Percentiles rank a stretch among this genome's conserved stretches.
phyloP scores from a whole-genome alignment of 495 filamentous ascomycete genomes.

The Hypoxylon crocopeplum region DNA sequence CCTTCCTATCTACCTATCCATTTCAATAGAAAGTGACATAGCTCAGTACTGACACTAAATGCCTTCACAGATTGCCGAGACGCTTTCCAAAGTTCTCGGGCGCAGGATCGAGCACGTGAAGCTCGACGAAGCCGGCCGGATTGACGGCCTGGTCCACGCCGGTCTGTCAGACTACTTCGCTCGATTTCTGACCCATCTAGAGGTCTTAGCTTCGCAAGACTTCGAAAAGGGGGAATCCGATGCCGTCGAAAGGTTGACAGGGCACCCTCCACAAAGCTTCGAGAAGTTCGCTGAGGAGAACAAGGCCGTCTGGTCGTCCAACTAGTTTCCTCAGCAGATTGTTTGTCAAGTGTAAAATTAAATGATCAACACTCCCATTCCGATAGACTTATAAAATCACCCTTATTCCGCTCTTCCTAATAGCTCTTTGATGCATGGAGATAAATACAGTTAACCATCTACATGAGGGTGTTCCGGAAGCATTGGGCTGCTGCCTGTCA shows the following conservation, averaged over 20 bases:
- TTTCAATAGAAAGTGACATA: not conserved
- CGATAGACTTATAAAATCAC: not conserved
- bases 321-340: not conserved
- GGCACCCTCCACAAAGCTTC: constrained; percentile 41
- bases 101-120: constrained; percentile 25
- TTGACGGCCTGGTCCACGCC: constrained; percentile 23
- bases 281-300: constrained; percentile 41
- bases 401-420: not conserved
- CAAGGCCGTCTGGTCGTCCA: constrained; percentile 39
- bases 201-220: constrained; percentile 43
- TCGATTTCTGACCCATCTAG: constrained; percentile 43
- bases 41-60: not conserved
- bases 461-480: not conserved
- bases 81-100: constrained; percentile 13
- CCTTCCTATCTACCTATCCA: not conserved
- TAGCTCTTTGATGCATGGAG: not conserved
- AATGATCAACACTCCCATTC: not conserved
- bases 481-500: not conserved
- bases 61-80: constrained; percentile 16
- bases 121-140: constrained; percentile 11
- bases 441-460: not conserved
- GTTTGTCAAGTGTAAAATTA: not conserved
- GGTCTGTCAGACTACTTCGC: constrained; percentile 47
- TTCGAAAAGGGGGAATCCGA: constrained; percentile 48
- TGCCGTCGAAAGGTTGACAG: constrained; percentile 45